These are phyloP conservation scores for Penicillium sp. DNA, from an alignment of 2,329 filamentous ascomycete species.

Conservation along the genomic window DNA sequence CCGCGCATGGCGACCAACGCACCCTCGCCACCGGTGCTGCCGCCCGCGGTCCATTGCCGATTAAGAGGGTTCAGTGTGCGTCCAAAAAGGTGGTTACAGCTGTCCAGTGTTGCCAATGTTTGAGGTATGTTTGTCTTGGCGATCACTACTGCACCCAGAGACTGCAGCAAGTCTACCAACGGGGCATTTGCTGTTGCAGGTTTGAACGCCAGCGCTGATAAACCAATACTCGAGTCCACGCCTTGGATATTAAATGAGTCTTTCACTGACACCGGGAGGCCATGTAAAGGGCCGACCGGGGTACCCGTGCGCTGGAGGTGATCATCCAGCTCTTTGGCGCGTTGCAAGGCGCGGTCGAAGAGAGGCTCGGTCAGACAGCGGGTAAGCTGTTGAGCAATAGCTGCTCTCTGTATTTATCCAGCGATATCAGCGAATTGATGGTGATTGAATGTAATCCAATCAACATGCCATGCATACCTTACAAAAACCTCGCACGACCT, in stretches of 20 bases:
- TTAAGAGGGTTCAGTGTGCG: conserved; percentile 63
- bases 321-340: conserved; percentile 49
- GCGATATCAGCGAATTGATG: neutral
- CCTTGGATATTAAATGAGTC: conserved; percentile 49
- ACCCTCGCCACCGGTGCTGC: conserved; percentile 63
- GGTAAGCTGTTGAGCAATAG: conserved; percentile 42
- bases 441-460: neutral
- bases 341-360: conserved; percentile 48
- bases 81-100: conserved; percentile 60
- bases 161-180: conserved; percentile 56
- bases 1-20: conserved; percentile 58
- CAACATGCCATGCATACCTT: conserved; percentile 35
- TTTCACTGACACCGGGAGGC: conserved; percentile 56
- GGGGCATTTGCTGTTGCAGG: conserved; percentile 56
- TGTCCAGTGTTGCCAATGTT: conserved; percentile 54
- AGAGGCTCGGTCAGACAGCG: conserved; percentile 54
- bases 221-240: conserved; percentile 54
- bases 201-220: conserved; percentile 58
- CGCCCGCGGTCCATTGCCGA: conserved; percentile 58
- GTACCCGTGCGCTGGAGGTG: conserved; percentile 40
- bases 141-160: conserved; percentile 63
- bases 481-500: conserved; percentile 54
- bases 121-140: conserved; percentile 68
- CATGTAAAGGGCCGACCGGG: conserved; percentile 58
- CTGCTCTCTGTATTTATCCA: conserved; percentile 30